Evolutionary conservation across 225 moss, liverwort and hornwort species (phyloP).

Genomic region (Straminergon stramineum): DNA sequence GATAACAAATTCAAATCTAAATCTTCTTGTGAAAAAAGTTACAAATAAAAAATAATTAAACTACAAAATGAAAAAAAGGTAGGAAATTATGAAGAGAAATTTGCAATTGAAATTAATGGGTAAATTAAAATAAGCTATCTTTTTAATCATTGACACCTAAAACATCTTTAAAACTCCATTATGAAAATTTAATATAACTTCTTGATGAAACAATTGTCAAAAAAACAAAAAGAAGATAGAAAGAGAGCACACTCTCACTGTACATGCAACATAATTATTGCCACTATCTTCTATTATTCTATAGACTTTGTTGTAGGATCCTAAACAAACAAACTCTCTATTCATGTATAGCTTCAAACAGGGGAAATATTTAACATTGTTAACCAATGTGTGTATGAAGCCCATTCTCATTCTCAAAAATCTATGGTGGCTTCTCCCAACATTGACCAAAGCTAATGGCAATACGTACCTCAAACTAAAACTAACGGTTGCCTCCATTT

Average conservation of each 20-base stretch:
- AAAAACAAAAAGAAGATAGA: background rate
- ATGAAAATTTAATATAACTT: background rate
- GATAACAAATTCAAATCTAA: background rate
- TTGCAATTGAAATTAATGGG: background rate
- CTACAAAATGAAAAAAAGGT: background rate
- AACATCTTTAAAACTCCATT: background rate
- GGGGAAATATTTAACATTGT: background rate
- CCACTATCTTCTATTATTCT: background rate
- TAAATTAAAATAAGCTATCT: background rate
- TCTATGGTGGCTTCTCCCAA: background rate
- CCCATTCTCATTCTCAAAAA: fast-evolving
- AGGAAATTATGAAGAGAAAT: background rate
- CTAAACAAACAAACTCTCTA: fast-evolving
- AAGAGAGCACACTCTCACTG: fast-evolving
- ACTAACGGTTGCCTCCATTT: fast-evolving
- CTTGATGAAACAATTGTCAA: background rate
- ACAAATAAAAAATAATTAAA: background rate
- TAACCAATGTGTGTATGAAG: too few relatives aligned
- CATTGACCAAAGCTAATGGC: background rate
- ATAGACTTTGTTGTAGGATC: background rate
- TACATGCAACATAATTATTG: background rate
- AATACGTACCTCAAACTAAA: background rate
- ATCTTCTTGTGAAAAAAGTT: background rate
- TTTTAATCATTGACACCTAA: background rate
- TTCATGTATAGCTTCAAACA: background rate